Percentiles rank a stretch among this genome's conserved stretches.
Evolutionary conservation across 345 rosid genomes (phyloP).

Genomic region (Citrus trifoliata): DNA sequence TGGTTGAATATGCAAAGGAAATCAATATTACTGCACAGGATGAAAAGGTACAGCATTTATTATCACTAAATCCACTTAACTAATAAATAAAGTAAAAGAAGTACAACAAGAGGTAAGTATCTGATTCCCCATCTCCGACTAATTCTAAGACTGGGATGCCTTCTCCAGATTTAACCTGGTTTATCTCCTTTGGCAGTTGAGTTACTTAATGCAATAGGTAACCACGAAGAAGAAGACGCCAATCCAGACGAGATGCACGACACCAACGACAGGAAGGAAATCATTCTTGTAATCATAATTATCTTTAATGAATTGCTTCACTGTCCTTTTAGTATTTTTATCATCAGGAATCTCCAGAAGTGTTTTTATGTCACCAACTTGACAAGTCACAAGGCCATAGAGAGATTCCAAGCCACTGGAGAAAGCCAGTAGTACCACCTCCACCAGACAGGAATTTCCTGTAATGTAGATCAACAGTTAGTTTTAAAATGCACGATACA

Average conservation of each 20-base stretch:
- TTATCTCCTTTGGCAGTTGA: slow-evolving; percentile 63
- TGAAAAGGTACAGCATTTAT: no score
- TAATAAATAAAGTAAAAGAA: neutral
- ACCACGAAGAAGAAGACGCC: slow-evolving; percentile 44
- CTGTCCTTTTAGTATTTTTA: neutral
- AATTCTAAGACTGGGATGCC: no score
- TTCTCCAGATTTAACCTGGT: neutral
- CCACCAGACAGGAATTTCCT: slow-evolving; percentile 92
- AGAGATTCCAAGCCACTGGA: slow-evolving; percentile 77
- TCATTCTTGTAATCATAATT: slow-evolving; percentile 45
- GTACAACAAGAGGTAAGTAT: neutral
- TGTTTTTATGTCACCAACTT: slow-evolving; percentile 51
- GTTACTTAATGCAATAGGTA: slow-evolving; percentile 53
- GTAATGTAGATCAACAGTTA: slow-evolving; percentile 2
- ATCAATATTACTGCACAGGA: no score
- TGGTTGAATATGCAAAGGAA: no score
- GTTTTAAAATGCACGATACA: neutral
- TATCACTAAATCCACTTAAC: no score
- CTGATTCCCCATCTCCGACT: neutral
- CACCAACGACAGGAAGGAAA: slow-evolving; percentile 64
- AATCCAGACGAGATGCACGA: slow-evolving; percentile 50
- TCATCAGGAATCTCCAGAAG: slow-evolving; percentile 40
- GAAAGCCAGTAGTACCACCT: slow-evolving; percentile 87
- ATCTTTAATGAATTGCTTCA: slow-evolving; percentile 46
- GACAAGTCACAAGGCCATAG: slow-evolving; percentile 72